phyloP scores from a whole-genome alignment of 768 basidiomycete species.

The Xanthoconium purpureum region DNA sequence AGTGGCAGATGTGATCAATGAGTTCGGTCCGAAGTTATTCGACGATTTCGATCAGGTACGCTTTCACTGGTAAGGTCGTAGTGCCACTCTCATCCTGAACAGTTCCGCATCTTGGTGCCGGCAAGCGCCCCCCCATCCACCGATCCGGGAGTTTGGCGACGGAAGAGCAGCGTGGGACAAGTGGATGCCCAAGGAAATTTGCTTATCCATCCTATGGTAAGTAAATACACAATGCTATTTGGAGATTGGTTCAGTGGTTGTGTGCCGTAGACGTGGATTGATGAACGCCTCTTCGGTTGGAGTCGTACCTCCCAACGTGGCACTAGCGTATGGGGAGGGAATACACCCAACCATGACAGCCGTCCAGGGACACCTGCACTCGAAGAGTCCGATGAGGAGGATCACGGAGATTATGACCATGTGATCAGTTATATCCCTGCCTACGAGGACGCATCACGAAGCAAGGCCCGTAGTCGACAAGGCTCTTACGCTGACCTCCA shows the following conservation, averaged over 20 bases:
- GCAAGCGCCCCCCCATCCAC: slow-evolving; percentile 81
- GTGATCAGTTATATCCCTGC: slow-evolving; percentile 64
- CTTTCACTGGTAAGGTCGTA: slow-evolving; percentile 5
- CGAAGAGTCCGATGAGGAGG: slow-evolving; percentile 81
- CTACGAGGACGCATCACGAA: slow-evolving; percentile 43
- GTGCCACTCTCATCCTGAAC: slow-evolving; percentile 2
- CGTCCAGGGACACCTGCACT: slow-evolving; percentile 71
- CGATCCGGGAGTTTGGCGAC: slow-evolving; percentile 69
- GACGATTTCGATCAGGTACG: slow-evolving; percentile 82
- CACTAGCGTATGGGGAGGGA: slow-evolving; percentile 84
- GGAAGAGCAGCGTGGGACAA: slow-evolving; percentile 77
- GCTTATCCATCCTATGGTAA: slow-evolving; percentile 82
- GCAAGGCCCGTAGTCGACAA: slow-evolving; percentile 57
- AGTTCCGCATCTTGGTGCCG: slow-evolving; percentile 81
- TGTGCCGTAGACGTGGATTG: slow-evolving; percentile 70
- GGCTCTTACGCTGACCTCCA: slow-evolving; percentile 84
- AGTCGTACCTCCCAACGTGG: slow-evolving; percentile 70
- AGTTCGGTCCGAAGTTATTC: slow-evolving; percentile 84
- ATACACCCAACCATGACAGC: slow-evolving; percentile 55
- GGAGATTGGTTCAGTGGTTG: not conserved
- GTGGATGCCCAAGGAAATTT: slow-evolving; percentile 85
- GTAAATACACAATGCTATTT: slow-evolving; percentile 26
- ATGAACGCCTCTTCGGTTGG: slow-evolving; percentile 94
- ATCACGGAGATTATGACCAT: slow-evolving; percentile 88
- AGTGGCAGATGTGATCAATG: slow-evolving; percentile 78